Evolutionary conservation across 148 eudicot species (phyloP).

Genomic region (Selenicereus undatus): DNA sequence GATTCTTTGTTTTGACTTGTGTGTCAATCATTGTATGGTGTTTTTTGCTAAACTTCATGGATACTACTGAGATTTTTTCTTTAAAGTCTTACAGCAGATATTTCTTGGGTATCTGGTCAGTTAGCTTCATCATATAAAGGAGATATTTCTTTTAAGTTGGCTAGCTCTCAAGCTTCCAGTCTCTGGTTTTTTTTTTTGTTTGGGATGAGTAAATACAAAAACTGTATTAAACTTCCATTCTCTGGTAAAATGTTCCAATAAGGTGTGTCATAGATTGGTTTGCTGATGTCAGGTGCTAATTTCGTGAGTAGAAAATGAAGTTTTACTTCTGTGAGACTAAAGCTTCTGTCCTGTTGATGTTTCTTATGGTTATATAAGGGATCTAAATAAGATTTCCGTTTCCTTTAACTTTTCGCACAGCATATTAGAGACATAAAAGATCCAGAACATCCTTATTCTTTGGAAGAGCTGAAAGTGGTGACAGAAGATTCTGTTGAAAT

Average conservation of each 20-base stretch:
- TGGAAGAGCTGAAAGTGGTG: constrained; percentile 91
- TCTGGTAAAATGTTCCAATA: background rate
- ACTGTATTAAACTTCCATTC: too few species aligned
- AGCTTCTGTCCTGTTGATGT: background rate
- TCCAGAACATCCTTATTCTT: constrained; percentile 98
- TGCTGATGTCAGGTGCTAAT: background rate
- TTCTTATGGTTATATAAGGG: background rate
- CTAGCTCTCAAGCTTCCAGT: background rate
- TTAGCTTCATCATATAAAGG: background rate
- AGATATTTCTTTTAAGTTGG: background rate
- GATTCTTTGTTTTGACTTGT: background rate
- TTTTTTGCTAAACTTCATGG: background rate
- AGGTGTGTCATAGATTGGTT: background rate
- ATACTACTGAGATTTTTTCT: background rate
- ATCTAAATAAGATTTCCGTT: constrained; percentile 3
- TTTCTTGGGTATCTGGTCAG: background rate
- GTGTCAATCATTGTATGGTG: background rate
- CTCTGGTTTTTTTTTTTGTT: too few species aligned
- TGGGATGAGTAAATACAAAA: too few species aligned
- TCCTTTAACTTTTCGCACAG: constrained; percentile 48
- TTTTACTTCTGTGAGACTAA: background rate
- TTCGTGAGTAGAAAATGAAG: background rate
- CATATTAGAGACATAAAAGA: constrained; percentile 98
- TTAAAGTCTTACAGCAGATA: background rate
- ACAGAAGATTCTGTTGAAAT: constrained; percentile 92